Base-by-base conservation (phyloP, 768 basidiomycete genomes). In the Leccinum incarnatum region DNA sequence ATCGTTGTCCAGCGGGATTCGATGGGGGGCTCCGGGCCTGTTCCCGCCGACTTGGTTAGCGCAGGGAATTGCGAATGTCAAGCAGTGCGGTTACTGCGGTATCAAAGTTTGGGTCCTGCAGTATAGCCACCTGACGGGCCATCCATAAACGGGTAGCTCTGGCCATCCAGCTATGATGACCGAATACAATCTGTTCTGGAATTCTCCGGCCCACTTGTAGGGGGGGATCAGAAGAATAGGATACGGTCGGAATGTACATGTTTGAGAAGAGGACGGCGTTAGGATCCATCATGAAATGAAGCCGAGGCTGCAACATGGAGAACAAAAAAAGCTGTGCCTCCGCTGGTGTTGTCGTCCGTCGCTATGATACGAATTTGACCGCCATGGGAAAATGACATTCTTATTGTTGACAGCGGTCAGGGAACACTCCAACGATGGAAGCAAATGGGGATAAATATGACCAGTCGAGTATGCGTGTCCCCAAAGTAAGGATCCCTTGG, bases 331-430 rank as follows among this genome's bases (percentile, higher is more conserved):
- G 29, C 3, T 46, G 29, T 14, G 49, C 40, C 56, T 37, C 10
- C 25, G 53, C 58, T 56, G 53, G 59, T 51, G 19, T 34, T 45
- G 56, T 23, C 19, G 32, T 53, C 47, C 50, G 69, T 69, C 65
- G 61, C 62, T 46, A 71, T 53, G 72, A 63, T 67, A 63, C 60
- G 45, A 30, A 51, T 21, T 65, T 63, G 42, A 58, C 55, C 27
- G 19, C 21, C 62, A 73, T 73, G 69, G 60, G 69, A 70, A 70
- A 64, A 17, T 19, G 32, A 1, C 17, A 40, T 40, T 53, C 54
- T 42, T 56, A 55, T 62, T 67, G 62, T 63, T 51, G 37, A 58
- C 40, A 32, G 32, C 11, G 29, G 55, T 61, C 48, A 57, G 56
- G 57, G 62, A 58, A 61, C 17, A 40, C 62, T 47, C 53, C 56